These are phyloP conservation scores for Suillus paluster DNA, from an alignment of 768 basidiomycete genomes.

Conservation along the genomic window DNA sequence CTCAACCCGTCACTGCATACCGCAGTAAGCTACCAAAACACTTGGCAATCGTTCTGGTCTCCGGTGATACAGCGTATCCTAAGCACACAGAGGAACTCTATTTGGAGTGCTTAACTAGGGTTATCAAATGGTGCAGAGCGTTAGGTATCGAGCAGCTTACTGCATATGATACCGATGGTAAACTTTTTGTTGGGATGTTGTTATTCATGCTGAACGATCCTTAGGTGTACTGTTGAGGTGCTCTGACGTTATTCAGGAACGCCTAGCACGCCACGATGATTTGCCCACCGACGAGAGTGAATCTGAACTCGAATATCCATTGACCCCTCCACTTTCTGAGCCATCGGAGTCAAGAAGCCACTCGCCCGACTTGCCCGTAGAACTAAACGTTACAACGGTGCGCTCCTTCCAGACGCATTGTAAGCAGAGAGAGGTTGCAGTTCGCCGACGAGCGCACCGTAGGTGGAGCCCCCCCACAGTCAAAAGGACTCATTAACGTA, in stretches of 20 bases:
- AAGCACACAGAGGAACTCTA: constrained; percentile 47
- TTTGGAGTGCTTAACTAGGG: constrained; percentile 55
- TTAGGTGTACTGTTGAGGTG: constrained; percentile 48
- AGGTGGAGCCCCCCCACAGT: constrained; percentile 10
- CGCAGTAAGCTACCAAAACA: constrained; percentile 68
- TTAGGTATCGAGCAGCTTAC: constrained; percentile 67
- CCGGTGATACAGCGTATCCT: constrained; percentile 40
- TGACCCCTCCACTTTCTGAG: constrained; percentile 81
- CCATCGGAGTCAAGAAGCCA: constrained; percentile 66
- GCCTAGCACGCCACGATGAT: constrained; percentile 34
- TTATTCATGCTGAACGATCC: constrained; percentile 12
- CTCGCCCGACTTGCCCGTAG: constrained; percentile 47
- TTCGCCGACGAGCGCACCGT: constrained; percentile 28
- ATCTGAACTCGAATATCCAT: constrained; percentile 69
- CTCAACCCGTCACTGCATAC: constrained; percentile 51
- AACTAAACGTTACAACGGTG: constrained; percentile 25
- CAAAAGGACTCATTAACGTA: not conserved
- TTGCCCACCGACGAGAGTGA: constrained; percentile 42
- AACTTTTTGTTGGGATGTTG: constrained; percentile 22
- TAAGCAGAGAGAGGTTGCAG: constrained; percentile 30
- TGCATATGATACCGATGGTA: constrained; percentile 76
- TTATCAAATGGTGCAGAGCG: constrained; percentile 64
- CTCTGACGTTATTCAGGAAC: constrained; percentile 46
- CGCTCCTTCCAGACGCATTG: constrained; percentile 8
- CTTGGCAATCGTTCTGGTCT: constrained; percentile 65